These are phyloP conservation scores for Cyclanthera cordifolia DNA, from an alignment of 306 rosid genomes.

Conservation along the genomic window DNA sequence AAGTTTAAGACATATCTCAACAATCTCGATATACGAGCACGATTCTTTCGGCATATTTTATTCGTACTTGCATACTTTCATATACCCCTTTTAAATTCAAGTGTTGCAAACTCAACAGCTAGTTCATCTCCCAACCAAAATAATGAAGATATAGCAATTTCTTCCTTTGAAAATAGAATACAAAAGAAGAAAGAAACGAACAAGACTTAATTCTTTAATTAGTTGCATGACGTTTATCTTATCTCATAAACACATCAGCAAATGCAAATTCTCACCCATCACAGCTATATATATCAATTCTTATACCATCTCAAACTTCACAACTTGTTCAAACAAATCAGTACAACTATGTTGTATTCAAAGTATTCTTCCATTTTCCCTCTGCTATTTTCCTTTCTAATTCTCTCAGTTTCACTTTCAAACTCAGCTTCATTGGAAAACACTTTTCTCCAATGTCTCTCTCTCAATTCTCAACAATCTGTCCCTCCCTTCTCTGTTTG, in stretches of 20 bases:
- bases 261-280: neutral
- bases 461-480: conserved; percentile 19
- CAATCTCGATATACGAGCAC: no score
- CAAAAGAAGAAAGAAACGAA: neutral
- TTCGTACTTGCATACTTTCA: no score
- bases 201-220: neutral
- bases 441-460: conserved; percentile 34
- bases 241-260: neutral
- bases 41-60: no score
- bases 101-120: no score
- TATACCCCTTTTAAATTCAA: no score
- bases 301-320: neutral
- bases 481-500: conserved; percentile 33
- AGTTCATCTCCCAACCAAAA: neutral
- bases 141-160: neutral
- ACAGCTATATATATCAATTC: neutral
- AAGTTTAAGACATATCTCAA: no score
- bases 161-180: neutral
- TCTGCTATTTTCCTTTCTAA: conserved; percentile 16
- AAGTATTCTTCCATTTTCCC: neutral
- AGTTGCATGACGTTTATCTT: neutral
- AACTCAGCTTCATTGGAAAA: conserved; percentile 26
- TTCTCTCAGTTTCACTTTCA: conserved; percentile 18
- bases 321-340: neutral
- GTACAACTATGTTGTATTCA: conserved; percentile 22